A percentile compares a stretch with the other conserved stretches of the same genome.
Evolutionary conservation across 805 yeast genomes (phyloP).

Genomic region (Ascoidea asiatica): DNA sequence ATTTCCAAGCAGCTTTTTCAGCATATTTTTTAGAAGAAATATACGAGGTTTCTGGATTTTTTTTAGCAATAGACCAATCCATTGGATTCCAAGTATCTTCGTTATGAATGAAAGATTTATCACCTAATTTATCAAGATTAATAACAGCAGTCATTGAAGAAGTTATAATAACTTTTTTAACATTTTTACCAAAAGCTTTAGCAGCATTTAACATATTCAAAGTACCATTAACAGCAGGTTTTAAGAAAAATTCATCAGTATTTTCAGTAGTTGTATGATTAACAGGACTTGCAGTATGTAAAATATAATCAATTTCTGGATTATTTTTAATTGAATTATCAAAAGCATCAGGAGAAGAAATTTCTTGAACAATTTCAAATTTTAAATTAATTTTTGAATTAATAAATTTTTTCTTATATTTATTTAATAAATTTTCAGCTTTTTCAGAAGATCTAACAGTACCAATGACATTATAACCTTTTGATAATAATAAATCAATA

Average conservation of each 20-base stretch:
- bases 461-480: constrained; percentile 34
- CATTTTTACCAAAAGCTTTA: constrained; percentile 26
- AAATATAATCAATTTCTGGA: constrained; percentile 26
- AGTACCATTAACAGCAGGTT: constrained; percentile 50
- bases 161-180: constrained; percentile 37
- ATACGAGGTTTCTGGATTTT: constrained; percentile 17
- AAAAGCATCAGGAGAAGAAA: constrained; percentile 26
- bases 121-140: constrained; percentile 10
- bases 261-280: constrained; percentile 18
- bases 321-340: constrained; percentile 27
- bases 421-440: constrained; percentile 23
- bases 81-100: constrained; percentile 25
- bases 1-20: constrained; percentile 45
- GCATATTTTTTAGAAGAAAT: constrained; percentile 38
- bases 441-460: constrained; percentile 33
- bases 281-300: constrained; percentile 46
- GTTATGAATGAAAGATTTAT: constrained; percentile 10
- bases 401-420: constrained; percentile 15
- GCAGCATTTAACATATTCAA: constrained; percentile 31
- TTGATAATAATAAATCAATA: constrained; percentile 24
- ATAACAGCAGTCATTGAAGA: constrained; percentile 43
- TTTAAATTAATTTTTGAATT: constrained; percentile 9
- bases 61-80: constrained; percentile 15
- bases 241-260: constrained; percentile 33
- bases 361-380: constrained; percentile 23